Evolutionary conservation across 805 yeast genomes (phyloP).

Genomic region (Lipomyces anomalus): DNA sequence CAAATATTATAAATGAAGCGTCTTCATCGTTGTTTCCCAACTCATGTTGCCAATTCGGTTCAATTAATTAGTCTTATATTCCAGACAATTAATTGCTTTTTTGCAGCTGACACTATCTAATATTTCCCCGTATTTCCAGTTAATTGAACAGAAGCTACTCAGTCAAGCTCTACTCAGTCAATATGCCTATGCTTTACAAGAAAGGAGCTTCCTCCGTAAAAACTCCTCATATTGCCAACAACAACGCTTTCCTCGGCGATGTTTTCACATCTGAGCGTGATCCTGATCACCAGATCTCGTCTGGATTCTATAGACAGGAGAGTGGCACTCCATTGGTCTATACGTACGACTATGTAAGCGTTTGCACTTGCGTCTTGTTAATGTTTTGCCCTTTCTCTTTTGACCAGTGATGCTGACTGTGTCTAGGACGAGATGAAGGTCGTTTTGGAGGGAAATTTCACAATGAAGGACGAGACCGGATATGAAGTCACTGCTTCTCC

Average conservation of each 20-base stretch:
- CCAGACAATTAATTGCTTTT: constrained; percentile 75
- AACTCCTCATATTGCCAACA: constrained; percentile 57
- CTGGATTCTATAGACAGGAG: constrained; percentile 68
- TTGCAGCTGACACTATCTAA: no score
- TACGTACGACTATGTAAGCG: constrained; percentile 42
- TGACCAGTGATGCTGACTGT: constrained; percentile 37
- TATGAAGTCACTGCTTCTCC: constrained; percentile 50
- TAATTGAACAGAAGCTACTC: no score
- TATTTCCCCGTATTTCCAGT: no score
- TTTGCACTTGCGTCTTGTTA: neutral
- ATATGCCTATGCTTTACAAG: constrained; percentile 24
- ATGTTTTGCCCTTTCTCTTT: constrained; percentile 23
- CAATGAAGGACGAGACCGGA: constrained; percentile 59
- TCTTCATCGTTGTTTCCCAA: no score
- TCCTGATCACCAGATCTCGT: constrained; percentile 52
- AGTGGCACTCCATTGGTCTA: constrained; percentile 64
- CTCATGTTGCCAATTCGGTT: no score
- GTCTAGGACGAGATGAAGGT: constrained; percentile 61
- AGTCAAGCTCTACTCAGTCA: no score
- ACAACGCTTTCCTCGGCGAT: constrained; percentile 66
- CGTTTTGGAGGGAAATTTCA: constrained; percentile 62
- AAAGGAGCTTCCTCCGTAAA: constrained; percentile 28
- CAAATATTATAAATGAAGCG: no score
- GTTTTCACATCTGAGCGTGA: constrained; percentile 57
- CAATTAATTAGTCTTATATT: no score